Base-by-base conservation (phyloP, 2,329 filamentous ascomycete species). In the Exophiala lecanii-corni region DNA sequence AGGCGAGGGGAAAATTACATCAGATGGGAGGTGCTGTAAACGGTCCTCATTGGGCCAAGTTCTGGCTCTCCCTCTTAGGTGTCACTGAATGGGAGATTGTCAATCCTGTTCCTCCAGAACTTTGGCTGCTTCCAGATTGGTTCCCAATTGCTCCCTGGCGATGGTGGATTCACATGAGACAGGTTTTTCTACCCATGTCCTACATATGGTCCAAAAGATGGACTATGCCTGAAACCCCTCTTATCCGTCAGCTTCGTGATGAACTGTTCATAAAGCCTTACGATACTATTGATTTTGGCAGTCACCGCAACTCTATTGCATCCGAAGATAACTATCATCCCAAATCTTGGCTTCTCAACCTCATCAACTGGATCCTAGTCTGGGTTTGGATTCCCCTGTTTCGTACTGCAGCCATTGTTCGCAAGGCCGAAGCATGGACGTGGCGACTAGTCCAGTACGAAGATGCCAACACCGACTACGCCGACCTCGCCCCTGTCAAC, bases 161-260 rank as follows among this genome's bases (percentile, higher is more conserved):
- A 54, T 96, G 91, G 89, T 96, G 89, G 91, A 86, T 97, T 57
- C 92, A 98, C 58, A 96, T 96, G 65, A 87, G 92, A n/a, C 81
- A 86, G 65, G 89, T 98, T n/a, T 95, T 91, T 58, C 63, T 95
- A 36, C 84, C 89, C 4, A 96, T 97, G 88, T 81, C 84, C 1
- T 96, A 85, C 59, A 65, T 97, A 31, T 95, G 85, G 71, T 94
- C 89, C 0, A 88, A 84, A 69, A 75, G 75, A 51, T 96, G 87
- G 81, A 76, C 74, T 19, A 84, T 84, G 53, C 84, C 87, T 12
- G 74, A 85, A 54, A 91, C 86, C 30, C 78, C 84, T 3, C 62
- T 94, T 2, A 86, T 85, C 39, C 76, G 77, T 16, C 77, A 79
- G 42, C 65, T 98, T 30, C 81, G 84, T 16, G 71, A 89, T 47